These are phyloP conservation scores for Coemansia umbellata DNA, from an alignment of 192 early-diverging fungal species.

Conservation along the genomic window DNA sequence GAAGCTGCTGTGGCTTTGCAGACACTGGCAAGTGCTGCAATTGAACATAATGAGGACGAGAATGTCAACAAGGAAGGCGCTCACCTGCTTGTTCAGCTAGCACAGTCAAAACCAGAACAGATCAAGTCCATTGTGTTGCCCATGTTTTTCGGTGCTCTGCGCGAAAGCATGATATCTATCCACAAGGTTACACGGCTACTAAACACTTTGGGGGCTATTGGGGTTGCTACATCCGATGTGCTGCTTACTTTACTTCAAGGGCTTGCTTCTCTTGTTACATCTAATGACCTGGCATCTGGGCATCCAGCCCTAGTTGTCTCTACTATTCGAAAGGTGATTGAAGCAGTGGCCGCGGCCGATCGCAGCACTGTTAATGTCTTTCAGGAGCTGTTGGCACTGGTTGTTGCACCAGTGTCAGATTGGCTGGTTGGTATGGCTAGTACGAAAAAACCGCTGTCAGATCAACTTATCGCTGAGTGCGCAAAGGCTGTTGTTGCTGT, in stretches of 20 bases:
- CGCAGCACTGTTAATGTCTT: neutral
- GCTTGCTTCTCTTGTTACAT: conserved; percentile 10
- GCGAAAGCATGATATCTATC: conserved; percentile 6
- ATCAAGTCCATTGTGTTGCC: conserved; percentile 28
- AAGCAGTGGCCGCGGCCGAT: conserved; percentile 8
- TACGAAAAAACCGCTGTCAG: neutral
- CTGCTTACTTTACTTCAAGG: conserved; percentile 25
- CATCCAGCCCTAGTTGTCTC: conserved; percentile 15
- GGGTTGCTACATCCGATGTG: conserved; percentile 19
- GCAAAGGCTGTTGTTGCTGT: conserved; percentile 18
- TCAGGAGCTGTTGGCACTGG: conserved; percentile 6
- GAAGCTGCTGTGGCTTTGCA: conserved; percentile 48
- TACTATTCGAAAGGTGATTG: conserved; percentile 43
- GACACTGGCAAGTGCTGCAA: conserved; percentile 36
- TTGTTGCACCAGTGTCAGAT: conserved; percentile 19
- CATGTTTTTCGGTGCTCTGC: conserved; percentile 39
- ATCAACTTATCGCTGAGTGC: conserved; percentile 23
- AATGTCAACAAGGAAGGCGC: conserved; percentile 52
- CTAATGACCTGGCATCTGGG: conserved; percentile 9
- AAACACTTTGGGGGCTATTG: conserved; percentile 42
- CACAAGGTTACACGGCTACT: conserved; percentile 36
- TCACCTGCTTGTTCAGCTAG: conserved; percentile 41
- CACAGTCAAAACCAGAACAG: conserved; percentile 34
- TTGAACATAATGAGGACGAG: conserved; percentile 46
- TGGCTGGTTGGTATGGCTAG: conserved; percentile 13